Evolutionary conservation across 768 basidiomycete species (phyloP).

Genomic region (Lactarius deliciosus): DNA sequence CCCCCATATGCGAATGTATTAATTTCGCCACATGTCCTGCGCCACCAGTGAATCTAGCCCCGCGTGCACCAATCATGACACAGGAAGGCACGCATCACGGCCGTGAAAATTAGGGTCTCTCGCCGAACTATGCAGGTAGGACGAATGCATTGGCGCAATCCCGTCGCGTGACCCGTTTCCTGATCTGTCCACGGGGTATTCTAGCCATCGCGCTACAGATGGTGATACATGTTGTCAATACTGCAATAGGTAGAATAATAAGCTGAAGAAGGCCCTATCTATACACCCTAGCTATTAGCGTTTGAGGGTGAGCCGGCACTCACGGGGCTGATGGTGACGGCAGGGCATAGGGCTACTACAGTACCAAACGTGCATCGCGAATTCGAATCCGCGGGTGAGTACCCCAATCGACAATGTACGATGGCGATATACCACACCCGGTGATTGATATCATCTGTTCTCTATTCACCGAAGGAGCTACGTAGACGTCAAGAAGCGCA

Average conservation of each 20-base stretch:
- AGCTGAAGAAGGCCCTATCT: background rate
- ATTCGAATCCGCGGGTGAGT: background rate
- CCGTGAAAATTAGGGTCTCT: background rate
- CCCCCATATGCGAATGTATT: background rate
- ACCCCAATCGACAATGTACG: constrained; percentile 2
- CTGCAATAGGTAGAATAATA: background rate
- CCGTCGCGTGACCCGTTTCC: constrained; percentile 6
- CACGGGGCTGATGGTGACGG: constrained; percentile 8
- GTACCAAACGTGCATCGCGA: constrained; percentile 12
- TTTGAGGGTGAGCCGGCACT: constrained; percentile 13
- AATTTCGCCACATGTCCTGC: constrained; percentile 3
- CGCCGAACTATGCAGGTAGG: background rate
- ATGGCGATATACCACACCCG: constrained; percentile 8
- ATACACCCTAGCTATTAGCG: background rate
- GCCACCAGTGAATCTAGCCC: constrained; percentile 6
- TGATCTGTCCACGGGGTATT: background rate
- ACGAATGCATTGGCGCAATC: constrained; percentile 13
- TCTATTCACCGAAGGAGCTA: constrained; percentile 1
- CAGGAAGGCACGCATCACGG: background rate
- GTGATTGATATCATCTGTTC: constrained; percentile 6
- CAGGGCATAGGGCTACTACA: constrained; percentile 23
- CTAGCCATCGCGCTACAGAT: background rate
- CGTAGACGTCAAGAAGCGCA: constrained; percentile 1
- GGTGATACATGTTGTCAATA: background rate
- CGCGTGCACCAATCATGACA: background rate